These are phyloP conservation scores for Ballota nigra DNA, from an alignment of 257 asterid genomes.

Conservation along the genomic window DNA sequence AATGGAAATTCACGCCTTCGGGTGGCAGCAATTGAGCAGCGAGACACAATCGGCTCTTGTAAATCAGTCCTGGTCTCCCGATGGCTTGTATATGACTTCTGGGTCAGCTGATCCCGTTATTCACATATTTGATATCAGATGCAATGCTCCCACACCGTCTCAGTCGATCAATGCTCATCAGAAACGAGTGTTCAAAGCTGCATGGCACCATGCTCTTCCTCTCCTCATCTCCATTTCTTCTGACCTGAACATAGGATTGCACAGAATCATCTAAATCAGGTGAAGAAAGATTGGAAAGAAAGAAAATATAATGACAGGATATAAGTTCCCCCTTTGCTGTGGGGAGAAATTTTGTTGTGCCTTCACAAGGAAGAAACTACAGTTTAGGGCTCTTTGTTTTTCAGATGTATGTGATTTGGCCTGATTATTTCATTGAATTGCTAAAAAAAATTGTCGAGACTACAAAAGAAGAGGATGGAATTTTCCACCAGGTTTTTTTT, in stretches of 20 bases:
- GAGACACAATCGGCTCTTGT: conserved; percentile 88
- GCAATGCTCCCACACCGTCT: conserved; percentile 54
- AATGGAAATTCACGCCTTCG: conserved; percentile 60
- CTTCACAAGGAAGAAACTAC: background rate
- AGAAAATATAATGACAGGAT: background rate
- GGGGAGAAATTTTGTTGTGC: background rate
- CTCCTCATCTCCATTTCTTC: conserved; percentile 88
- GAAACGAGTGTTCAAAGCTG: conserved; percentile 89
- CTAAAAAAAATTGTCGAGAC: background rate
- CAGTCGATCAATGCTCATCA: conserved; percentile 82
- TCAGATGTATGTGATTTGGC: background rate
- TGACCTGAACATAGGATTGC: conserved; percentile 79
- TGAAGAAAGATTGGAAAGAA: background rate
- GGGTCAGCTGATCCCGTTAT: conserved; percentile 88
- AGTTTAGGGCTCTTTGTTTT: too few relatives aligned
- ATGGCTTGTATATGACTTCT: conserved; percentile 73
- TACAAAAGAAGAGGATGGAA: background rate
- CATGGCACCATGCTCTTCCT: conserved; percentile 80
- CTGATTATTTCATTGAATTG: background rate
- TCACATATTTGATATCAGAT: conserved; percentile 84
- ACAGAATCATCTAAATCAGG: conserved; percentile 33
- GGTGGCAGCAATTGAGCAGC: conserved; percentile 91
- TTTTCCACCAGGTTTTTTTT: background rate
- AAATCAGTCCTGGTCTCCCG: conserved; percentile 92
- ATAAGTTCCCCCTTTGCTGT: background rate